These are phyloP conservation scores for Colletotrichum eleusines DNA, from an alignment of 2,329 filamentous ascomycete genomes.

Conservation along the genomic window DNA sequence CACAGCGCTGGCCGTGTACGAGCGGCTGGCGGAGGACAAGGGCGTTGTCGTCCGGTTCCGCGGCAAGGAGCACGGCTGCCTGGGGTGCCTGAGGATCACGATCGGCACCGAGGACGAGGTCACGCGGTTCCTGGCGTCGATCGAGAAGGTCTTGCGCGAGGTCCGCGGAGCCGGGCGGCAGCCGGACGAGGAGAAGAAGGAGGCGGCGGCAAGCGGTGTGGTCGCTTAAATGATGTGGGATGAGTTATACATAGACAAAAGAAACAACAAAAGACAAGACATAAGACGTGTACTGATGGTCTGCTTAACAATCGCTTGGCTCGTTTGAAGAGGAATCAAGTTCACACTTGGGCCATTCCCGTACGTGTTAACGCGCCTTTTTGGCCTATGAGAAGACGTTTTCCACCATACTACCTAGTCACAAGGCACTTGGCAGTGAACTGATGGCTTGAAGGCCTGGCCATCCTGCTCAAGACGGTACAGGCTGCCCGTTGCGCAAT, in stretches of 20 bases:
- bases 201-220: constrained; percentile 52
- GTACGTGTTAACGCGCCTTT: not conserved
- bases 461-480: not conserved
- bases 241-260: constrained; percentile 28
- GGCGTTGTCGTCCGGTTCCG: constrained; percentile 95
- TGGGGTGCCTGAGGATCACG: constrained; percentile 90
- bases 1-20: constrained; percentile 83
- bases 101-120: constrained; percentile 92
- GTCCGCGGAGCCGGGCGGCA: constrained; percentile 51
- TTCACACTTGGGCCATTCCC: not conserved
- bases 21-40: constrained; percentile 83
- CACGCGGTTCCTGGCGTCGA: constrained; percentile 78
- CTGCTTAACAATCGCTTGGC: not conserved
- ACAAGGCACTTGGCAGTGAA: not conserved
- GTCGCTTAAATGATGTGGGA: constrained; percentile 49
- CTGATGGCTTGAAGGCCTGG: not conserved
- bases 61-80: constrained; percentile 90
- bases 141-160: constrained; percentile 65
- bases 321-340: not conserved
- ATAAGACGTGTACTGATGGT: not conserved
- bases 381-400: not conserved
- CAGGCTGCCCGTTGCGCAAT: not conserved
- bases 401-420: not conserved
- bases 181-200: constrained; percentile 52
- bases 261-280: constrained; percentile 10